Base-by-base conservation (phyloP, 306 rosid species). In the Medicago lupulina region DNA sequence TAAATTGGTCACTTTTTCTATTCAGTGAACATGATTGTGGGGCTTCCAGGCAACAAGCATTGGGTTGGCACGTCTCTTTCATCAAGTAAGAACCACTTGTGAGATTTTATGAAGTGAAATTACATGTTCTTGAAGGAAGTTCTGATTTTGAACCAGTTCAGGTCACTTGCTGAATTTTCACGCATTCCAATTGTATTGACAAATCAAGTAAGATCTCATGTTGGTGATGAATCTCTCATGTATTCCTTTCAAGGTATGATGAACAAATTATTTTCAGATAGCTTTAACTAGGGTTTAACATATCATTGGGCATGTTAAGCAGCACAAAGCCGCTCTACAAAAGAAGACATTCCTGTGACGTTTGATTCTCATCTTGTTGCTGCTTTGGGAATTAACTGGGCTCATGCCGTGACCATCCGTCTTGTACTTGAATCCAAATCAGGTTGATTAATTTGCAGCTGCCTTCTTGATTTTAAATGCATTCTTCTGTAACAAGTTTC, bases 341-440 rank as follows among this genome's bases (percentile, higher is more conserved):
- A 55, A 70, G 57, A 72, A 17, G 84, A 82, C 38, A 39, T 66
- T 77, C 77, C 67, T 47, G 67, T 82, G 71, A 76, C 87, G 74
- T 84, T 85, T 72, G 97, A 88, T 65, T 91, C 93, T 87, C 92
- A 87, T 83, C 94, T 94, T 76, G 96, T 94, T 83, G 94, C 97
- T 80, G 98, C 97, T 70, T 83, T 94, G 94, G 98, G 98, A 21
- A 83, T 90, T 85, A 85, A 92, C 53, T 94, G 98, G 97, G 96
- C 98, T 84, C 98, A 91, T 87, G 87, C 98, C 38, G 96, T 88
- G 77, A 91, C 98, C 83, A 86, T 94, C 70, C 97, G 96, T 59
- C 90, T 94, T 64, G 93, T 94, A 76, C 96, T 94, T 80, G 97
- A 92, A 80, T 77, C 96, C 78, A 86, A 80, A 84, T 88, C 92